Conservation (phyloP, 805 yeast species). For the Yueomyces sp. region DNA sequence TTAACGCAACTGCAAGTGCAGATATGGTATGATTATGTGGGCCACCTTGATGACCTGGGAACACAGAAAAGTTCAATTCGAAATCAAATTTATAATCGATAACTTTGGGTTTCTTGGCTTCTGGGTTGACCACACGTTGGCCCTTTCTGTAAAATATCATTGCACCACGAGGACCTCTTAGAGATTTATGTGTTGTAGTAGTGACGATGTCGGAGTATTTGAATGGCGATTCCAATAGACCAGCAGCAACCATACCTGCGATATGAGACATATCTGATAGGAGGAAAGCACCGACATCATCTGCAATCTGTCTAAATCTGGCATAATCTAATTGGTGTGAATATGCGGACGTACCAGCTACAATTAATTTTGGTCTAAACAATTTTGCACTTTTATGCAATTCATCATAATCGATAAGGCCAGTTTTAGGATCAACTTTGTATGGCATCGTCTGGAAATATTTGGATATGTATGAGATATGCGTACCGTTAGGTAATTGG, state of each 20-base stretch:
- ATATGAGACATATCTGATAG: constrained; percentile 96
- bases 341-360: constrained; percentile 97
- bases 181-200: constrained; percentile 93
- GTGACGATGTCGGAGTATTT: constrained; percentile 91
- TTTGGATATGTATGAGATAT: constrained; percentile 83
- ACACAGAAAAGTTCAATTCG: constrained; percentile 88
- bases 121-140: constrained; percentile 41
- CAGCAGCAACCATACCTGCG: constrained; percentile 91
- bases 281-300: constrained; percentile 84
- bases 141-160: constrained; percentile 97
- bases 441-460: constrained; percentile 98
- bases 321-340: constrained; percentile 81
- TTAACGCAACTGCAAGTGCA: constrained; percentile 89
- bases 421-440: constrained; percentile 75
- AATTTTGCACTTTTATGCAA: constrained; percentile 69
- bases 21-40: constrained; percentile 98
- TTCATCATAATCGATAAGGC: constrained; percentile 82
- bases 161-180: constrained; percentile 98
- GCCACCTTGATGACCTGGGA: constrained; percentile 99
- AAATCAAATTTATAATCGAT: constrained; percentile 76
- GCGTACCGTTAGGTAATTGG: constrained; percentile 70
- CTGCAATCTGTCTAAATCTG: constrained; percentile 83
- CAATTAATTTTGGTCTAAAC: constrained; percentile 88
- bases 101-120: constrained; percentile 76
- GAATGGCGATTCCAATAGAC: constrained; percentile 87